phyloP scores from a whole-genome alignment of 352 stramenopile genomes.

The Plasmopara viticola region DNA sequence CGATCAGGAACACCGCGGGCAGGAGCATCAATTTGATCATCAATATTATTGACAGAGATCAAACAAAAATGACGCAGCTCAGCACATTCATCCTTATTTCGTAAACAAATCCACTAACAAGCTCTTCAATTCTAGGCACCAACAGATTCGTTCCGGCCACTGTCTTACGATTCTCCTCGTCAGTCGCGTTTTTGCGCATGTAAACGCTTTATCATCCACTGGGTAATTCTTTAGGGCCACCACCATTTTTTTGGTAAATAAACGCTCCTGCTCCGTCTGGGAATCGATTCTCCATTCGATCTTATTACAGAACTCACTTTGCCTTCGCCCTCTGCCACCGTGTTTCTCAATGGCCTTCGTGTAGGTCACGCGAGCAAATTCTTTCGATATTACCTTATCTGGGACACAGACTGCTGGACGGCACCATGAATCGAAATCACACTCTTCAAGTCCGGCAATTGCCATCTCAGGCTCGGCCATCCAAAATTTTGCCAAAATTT shows the following conservation, averaged over 20 bases:
- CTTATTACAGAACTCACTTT: conserved; percentile 70
- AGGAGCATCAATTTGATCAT: no score
- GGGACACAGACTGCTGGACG: conserved; percentile 85
- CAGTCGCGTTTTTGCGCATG: conserved; percentile 94
- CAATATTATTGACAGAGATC: conserved; percentile 25
- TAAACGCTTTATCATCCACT: conserved; percentile 99
- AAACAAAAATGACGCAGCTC: conserved; percentile 40
- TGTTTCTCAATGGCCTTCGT: conserved; percentile 90
- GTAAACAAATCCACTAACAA: conserved; percentile 95
- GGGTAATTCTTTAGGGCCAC: conserved; percentile 94
- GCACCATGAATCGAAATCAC: conserved; percentile 93
- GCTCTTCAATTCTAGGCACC: conserved; percentile 94
- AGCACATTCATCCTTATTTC: conserved; percentile 91
- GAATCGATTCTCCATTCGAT: conserved; percentile 91
- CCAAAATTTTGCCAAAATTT: conserved; percentile 98
- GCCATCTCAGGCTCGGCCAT: conserved; percentile 97
- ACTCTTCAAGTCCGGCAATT: conserved; percentile 70
- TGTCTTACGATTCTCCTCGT: conserved; percentile 79
- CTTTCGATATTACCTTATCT: conserved; percentile 28
- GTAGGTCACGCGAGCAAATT: conserved; percentile 94
- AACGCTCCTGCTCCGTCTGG: conserved; percentile 86
- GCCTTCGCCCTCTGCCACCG: conserved; percentile 21
- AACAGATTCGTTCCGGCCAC: conserved; percentile 97
- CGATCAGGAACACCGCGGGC: conserved; percentile 81
- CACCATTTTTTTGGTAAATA: conserved; percentile 12